Conservation (phyloP, 2,329 filamentous ascomycete species). For the Leptodontidium sp. region DNA sequence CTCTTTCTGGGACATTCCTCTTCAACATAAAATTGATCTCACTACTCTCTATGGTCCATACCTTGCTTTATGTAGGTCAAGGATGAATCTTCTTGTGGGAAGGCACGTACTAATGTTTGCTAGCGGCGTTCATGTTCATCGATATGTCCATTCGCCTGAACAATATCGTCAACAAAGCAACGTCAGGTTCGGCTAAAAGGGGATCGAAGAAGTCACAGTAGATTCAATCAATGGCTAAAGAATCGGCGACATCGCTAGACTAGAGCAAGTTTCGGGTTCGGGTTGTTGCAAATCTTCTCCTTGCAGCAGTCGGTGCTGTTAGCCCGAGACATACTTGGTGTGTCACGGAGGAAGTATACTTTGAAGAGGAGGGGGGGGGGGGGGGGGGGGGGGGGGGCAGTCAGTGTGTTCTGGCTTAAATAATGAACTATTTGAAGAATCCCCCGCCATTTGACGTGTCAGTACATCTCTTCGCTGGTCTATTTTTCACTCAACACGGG, state of each 20-base stretch:
- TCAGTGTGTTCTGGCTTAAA: no score
- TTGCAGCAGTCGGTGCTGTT: no score
- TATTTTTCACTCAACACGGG: no score
- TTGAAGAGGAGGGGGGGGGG: no score
- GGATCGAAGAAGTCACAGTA: conserved; percentile 14
- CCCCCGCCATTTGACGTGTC: no score
- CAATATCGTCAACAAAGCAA: conserved; percentile 30
- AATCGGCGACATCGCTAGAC: not conserved
- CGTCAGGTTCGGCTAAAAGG: not conserved
- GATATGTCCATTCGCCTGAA: conserved; percentile 51
- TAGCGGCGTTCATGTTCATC: conserved; percentile 52
- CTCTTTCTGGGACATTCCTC: conserved; percentile 60
- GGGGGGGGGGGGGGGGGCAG: no score
- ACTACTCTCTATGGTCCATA: conserved; percentile 65
- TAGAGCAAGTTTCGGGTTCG: no score
- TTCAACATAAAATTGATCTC: conserved; percentile 57
- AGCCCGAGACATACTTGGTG: no score
- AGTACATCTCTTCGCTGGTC: no score
- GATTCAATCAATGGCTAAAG: not conserved
- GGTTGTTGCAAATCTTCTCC: not conserved
- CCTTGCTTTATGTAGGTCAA: conserved; percentile 59
- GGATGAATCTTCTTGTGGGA: not conserved
- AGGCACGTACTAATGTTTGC: not conserved
- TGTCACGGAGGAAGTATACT: no score
- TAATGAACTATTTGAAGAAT: no score